phyloP scores from a whole-genome alignment of 202 grass and related monocot species.

The Elaeis oleifera region DNA sequence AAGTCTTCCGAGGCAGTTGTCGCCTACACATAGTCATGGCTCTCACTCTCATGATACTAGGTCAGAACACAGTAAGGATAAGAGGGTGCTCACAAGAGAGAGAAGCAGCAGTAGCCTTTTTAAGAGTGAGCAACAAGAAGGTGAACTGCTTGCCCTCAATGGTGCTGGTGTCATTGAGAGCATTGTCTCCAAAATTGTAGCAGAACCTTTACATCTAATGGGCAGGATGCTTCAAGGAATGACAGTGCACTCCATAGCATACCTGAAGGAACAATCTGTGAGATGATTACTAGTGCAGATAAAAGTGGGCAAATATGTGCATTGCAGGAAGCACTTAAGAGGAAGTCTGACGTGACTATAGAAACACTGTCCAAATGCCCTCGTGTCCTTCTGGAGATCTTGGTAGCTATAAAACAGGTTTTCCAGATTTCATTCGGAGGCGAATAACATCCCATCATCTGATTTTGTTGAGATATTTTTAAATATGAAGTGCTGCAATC shows the following conservation, averaged over 20 bases:
- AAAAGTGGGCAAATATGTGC: slow-evolving; percentile 53
- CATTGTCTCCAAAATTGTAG: slow-evolving; percentile 72
- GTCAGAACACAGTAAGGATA: slow-evolving; percentile 39
- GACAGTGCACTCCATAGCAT: slow-evolving; percentile 73
- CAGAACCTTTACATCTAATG: slow-evolving; percentile 71
- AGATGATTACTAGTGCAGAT: slow-evolving; percentile 54
- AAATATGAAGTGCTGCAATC: slow-evolving; percentile 73
- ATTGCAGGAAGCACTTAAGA: slow-evolving; percentile 64
- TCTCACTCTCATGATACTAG: slow-evolving; percentile 50
- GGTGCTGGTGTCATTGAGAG: slow-evolving; percentile 69
- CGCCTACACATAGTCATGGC: slow-evolving; percentile 29
- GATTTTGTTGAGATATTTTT: slow-evolving; percentile 83
- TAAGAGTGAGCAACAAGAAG: slow-evolving; percentile 46
- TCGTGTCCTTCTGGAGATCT: slow-evolving; percentile 64
- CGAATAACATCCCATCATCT: slow-evolving; percentile 36
- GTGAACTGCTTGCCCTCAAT: slow-evolving; percentile 48
- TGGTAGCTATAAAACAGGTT: slow-evolving; percentile 70
- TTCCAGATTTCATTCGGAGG: slow-evolving; percentile 61
- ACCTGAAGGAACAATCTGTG: slow-evolving; percentile 85
- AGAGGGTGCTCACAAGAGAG: slow-evolving; percentile 48
- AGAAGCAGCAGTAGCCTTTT: slow-evolving; percentile 53
- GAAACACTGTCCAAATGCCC: slow-evolving; percentile 55
- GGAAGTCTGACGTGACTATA: slow-evolving; percentile 58
- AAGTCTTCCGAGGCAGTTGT: slow-evolving; percentile 22
- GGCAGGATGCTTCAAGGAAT: slow-evolving; percentile 97